Base-by-base conservation (phyloP, 2,329 filamentous ascomycete species). In the Colletotrichum sp. region DNA sequence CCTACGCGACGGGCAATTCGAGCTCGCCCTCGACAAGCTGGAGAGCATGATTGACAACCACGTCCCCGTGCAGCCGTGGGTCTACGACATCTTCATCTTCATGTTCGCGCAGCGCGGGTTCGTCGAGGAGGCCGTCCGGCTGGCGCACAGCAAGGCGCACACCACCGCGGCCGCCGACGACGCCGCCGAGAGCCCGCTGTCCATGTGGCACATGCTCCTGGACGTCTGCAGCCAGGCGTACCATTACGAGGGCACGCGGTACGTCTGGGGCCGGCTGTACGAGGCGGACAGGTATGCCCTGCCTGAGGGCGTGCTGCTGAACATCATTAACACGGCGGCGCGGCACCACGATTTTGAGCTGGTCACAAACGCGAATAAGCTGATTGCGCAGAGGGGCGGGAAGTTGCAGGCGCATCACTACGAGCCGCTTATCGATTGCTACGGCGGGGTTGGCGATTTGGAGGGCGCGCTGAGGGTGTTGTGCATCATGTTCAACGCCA, bases 1-100 rank as follows among this genome's bases (percentile, higher is more conserved):
- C 75, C 87, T 99, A 43, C 91, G 96, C 24, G 96, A 98, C 79
- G 91, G 92, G 1, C 94, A 98, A 80, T 93, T 95, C 77, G 97
- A 99, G 85, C 86, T 96, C 77, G 96, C 95, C 2, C 86, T 98
- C 74, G 88, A 91, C 67, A 91, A 91, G 78, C 84, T 98, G 57
- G 93, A 95, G 48, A 85, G 90, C 26, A 91, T 98, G 89, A 86
- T 91, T 57, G 85, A 87, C 67, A 87, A 90, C 65, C 86, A 88
- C 4, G 86, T 91, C 1, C 80, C 79, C 3, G 85, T 96, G 6
- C 89, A 93, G 34, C 81, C 87, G 1, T 98, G 96, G 96, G 87
- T 98, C 9, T 93, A 93, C 80, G 94, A 96, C 80, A 90, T 96
- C 75, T 92, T 96, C 69, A 89, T 96, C 71, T 94, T 94, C 81